Percentiles rank a stretch among this genome's conserved stretches.
phyloP scores from a whole-genome alignment of 2,329 filamentous ascomycete genomes.

The Ophiostoma sp. region DNA sequence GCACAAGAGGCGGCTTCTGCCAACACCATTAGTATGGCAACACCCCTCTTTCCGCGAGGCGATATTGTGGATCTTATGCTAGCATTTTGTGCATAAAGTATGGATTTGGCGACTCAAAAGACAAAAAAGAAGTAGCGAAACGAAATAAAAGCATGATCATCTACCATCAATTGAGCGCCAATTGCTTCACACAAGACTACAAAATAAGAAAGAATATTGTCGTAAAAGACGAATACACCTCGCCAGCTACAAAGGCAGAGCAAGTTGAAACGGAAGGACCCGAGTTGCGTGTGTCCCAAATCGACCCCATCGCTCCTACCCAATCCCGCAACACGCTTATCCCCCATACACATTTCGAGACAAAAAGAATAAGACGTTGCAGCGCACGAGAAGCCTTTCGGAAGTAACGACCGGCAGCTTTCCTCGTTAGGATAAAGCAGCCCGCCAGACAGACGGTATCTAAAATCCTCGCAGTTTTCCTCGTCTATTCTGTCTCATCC shows the following conservation, averaged over 20 bases:
- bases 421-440: background rate
- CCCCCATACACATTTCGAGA: background rate
- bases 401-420: conserved; percentile 6
- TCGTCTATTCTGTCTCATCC: background rate
- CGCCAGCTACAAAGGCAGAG: background rate
- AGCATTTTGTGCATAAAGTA: background rate
- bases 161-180: background rate
- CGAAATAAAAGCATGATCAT: background rate
- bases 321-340: conserved; percentile 6
- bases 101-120: background rate
- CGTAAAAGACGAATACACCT: background rate
- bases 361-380: background rate
- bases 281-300: background rate
- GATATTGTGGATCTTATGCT: background rate
- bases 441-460: background rate
- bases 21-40: background rate
- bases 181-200: background rate
- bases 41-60: background rate
- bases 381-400: background rate
- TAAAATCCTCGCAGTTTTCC: background rate
- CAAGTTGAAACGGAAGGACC: background rate
- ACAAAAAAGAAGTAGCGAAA: background rate
- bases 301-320: background rate
- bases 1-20: background rate
- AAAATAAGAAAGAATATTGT: background rate